These are phyloP conservation scores for Scheffersomyces lignicola DNA, from an alignment of 1,139 yeast genomes.

Conservation along the genomic window DNA sequence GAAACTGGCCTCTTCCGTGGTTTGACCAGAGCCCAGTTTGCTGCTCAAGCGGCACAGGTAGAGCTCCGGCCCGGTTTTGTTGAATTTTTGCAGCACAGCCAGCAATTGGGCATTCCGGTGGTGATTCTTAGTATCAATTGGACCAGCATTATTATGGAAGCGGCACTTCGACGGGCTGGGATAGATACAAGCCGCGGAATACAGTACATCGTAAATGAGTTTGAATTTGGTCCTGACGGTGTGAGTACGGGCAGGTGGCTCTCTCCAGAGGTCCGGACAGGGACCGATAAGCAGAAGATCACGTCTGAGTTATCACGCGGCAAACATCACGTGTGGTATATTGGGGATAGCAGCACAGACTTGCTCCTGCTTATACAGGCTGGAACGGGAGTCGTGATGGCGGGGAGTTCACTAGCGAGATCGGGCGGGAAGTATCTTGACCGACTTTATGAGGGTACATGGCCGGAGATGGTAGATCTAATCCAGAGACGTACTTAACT, in stretches of 20 bases:
- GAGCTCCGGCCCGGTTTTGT: constrained; percentile 44
- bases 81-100: constrained; percentile 30
- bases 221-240: constrained; percentile 37
- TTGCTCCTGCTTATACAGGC: constrained; percentile 52
- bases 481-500: no score
- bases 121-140: constrained; percentile 64
- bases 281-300: constrained; percentile 49
- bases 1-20: constrained; percentile 44
- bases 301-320: constrained; percentile 20
- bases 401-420: constrained; percentile 22
- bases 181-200: constrained; percentile 18
- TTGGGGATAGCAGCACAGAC: constrained; percentile 73
- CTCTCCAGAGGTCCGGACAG: constrained; percentile 46
- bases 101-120: constrained; percentile 31
- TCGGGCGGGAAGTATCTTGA: background rate
- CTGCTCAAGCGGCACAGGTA: constrained; percentile 37
- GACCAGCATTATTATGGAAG: constrained; percentile 52
- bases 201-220: constrained; percentile 48
- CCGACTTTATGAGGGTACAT: background rate
- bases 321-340: constrained; percentile 35
- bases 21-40: constrained; percentile 31
- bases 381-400: constrained; percentile 50
- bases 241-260: constrained; percentile 40
- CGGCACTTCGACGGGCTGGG: constrained; percentile 36
- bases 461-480: no score